Evolutionary conservation across 228 moss, liverwort and hornwort species (phyloP), one percentile per base, ranked within the genome.

Genomic region (Sphagnum magellanicum): DNA sequence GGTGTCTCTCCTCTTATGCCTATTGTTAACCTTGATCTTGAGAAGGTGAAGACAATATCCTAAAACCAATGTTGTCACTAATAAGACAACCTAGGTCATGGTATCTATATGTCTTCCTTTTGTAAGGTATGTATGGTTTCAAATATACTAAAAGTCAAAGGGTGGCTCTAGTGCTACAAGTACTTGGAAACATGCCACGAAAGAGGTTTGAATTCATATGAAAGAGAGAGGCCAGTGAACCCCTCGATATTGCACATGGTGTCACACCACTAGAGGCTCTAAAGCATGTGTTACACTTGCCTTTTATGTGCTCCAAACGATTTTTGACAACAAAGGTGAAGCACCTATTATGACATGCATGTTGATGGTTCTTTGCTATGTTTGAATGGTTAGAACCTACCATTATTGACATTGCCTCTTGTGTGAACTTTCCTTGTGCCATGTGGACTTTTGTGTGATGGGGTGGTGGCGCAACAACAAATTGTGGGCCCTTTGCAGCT

Each of bases 381-480:
- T 32, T 32, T 32, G 32, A 32, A 1, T 32, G 32, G 32, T 32
- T 32, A 32, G 1, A 32, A 32, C 32, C 32, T 32, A n/a, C n/a
- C 11, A 59, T 1, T 50, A 14, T 57, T 53, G 5, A 68, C 14
- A 5, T 52, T 12, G 46, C 6, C 7, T 32, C 32, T 32, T 32
- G 1, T 32, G 32, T 32, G 32, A 32, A 1, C 5, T 51, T 62
- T 47, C 4, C 10, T 53, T 77, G 77, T 72, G 63, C 32, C 76
- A 96, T 91, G 97, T 98, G 75, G 93, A 93, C 78, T 87, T 91
- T 69, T 98, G 97, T 75, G 97, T 98, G 48, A 93, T 88, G 53
- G 93, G 93, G 55, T 98, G 74, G 97, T 98, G 71, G 91, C 97
- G 52, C 93, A 93, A 75, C 93, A 98, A 62, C 97, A 98, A 74